phyloP scores from a whole-genome alignment of 768 basidiomycete species.

The Leccinellum rugosiceps region DNA sequence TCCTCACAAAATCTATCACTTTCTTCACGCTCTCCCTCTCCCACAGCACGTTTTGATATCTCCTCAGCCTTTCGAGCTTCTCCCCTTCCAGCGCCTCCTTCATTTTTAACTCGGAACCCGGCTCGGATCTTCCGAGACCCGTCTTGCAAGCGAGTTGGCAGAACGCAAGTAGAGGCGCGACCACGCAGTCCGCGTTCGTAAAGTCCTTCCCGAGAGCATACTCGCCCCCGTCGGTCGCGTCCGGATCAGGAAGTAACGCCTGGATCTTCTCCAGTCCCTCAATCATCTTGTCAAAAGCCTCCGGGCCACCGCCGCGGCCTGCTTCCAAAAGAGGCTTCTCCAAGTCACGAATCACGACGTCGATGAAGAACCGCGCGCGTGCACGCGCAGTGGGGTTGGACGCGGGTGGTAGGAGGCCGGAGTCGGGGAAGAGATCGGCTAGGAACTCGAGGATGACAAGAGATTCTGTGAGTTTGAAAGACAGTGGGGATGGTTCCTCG shows the following conservation, averaged over 20 bases:
- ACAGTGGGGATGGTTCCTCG: background rate
- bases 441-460: background rate
- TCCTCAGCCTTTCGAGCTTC: too few species aligned
- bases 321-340: background rate
- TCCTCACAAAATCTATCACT: too few species aligned
- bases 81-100: too few species aligned
- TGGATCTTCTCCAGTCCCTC: constrained; percentile 9
- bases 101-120: too few species aligned
- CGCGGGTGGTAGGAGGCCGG: background rate
- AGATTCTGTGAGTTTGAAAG: background rate
- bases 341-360: background rate
- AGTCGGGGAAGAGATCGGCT: background rate
- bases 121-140: too few species aligned
- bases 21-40: too few species aligned
- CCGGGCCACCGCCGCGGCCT: background rate
- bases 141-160: too few species aligned
- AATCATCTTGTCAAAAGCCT: background rate
- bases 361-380: background rate
- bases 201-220: constrained; percentile 40
- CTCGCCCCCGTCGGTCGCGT: constrained; percentile 37
- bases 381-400: background rate
- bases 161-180: constrained; percentile 44
- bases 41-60: too few species aligned
- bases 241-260: constrained; percentile 34
- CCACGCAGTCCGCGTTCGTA: constrained; percentile 57